These are phyloP conservation scores for Fusarium nelsonii DNA, from an alignment of 2,329 filamentous ascomycete species.

Conservation along the genomic window DNA sequence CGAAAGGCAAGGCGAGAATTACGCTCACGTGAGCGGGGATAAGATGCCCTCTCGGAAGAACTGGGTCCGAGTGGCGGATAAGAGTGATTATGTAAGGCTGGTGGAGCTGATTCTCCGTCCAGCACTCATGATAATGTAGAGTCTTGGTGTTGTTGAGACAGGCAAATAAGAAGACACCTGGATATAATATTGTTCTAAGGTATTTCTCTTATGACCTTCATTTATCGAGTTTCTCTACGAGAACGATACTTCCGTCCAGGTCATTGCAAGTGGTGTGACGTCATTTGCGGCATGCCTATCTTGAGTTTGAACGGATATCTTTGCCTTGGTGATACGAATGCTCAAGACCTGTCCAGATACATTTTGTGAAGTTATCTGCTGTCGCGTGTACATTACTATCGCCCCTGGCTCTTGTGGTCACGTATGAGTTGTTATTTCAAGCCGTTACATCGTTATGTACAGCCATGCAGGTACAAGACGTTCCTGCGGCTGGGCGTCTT, in stretches of 20 bases:
- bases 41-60: conserved; percentile 54
- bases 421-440: not conserved
- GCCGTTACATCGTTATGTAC: conserved; percentile 15
- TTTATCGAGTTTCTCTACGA: fast-evolving
- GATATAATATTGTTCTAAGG: too few species aligned
- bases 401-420: too few species aligned
- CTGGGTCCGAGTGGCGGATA: conserved; percentile 25
- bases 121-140: not conserved
- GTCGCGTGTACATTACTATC: too few species aligned
- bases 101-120: not conserved
- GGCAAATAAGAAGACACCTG: not conserved
- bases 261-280: not conserved
- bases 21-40: conserved; percentile 54
- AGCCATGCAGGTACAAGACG: conserved; percentile 22
- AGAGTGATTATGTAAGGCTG: conserved; percentile 18
- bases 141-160: not conserved
- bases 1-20: conserved; percentile 37
- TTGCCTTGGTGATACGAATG: not conserved
- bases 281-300: not conserved
- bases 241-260: fast-evolving
- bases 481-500: conserved; percentile 3
- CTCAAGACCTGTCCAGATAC: too few species aligned
- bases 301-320: not conserved
- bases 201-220: too few species aligned
- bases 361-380: not conserved